Base-by-base conservation (phyloP, 257 asterid species). In the Leptodermis oblonga region DNA sequence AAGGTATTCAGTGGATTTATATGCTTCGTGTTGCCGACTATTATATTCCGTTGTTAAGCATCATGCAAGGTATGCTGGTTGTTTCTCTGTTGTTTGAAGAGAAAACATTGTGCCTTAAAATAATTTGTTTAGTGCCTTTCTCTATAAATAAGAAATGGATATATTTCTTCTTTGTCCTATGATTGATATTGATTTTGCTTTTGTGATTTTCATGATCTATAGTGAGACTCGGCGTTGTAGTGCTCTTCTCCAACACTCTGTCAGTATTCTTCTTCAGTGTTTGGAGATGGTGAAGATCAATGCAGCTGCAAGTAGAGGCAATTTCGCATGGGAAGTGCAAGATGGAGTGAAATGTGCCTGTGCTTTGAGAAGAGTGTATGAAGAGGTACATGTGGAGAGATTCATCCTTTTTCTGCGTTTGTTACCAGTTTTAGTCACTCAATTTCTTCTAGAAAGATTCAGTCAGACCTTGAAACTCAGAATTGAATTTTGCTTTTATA, bases 301-400 rank as follows among this genome's bases (percentile, higher is more conserved):
- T 67, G 74, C 67, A 42, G 77, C 69, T 70, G 66, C 67, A 67
- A 72, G 79, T 72, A 70, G 70, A 72, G 79, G 71, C 58, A 53
- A 15, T 71, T 81, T 74, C 70, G 80, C 80, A 30, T 87, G 95
- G 94, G 90, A 87, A 80, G 83, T 86, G 52, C 85, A 75, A 82
- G 90, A 83, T 72, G 97, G 90, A 36, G 90, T 87, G 79, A 83
- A 76, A 76, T 90, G 96, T 56, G 98, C 98, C 78, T 70, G 87
- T 74, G 81, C 82, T 69, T 82, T 93, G 64, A 84, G 95, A 69
- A 84, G 98, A 85, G 93, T 93, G 70, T 93, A 90, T 63, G 98
- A 93, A 82, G 98, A 93, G 95, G 97, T 82, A 46, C 1, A 62
- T 82, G 60, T 45, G 23, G 10, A 55, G 36, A 56, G 2, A 41